Base-by-base conservation (phyloP, 2,329 filamentous ascomycete genomes). In the Mollisia scopiformis region DNA sequence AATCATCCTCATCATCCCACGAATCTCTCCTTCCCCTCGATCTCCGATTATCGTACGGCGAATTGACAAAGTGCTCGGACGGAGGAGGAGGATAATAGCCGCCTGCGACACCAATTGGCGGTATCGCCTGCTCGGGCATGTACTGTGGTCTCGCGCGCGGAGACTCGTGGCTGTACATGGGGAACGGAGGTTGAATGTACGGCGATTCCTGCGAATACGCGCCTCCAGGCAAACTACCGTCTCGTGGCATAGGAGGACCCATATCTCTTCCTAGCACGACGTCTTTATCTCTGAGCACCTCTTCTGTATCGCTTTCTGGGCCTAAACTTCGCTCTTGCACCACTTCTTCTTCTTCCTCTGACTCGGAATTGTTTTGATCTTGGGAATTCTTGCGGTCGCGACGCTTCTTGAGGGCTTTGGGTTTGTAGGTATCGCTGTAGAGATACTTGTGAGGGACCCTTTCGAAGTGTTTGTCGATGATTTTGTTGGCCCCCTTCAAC, bases 391-490 rank as follows among this genome's bases (percentile, higher is more conserved):
- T n/a, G n/a, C 27, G 55, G 19, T 23, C 19, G 6, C 27, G 33
- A 21, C 3, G 35, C 43, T 41, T 13, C 31, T 47, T 8, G 28
- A 51, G 28, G 3, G 19, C 49, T 23, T 58, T 66, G 1, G 66
- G 66, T 14, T 64, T 62, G 46, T 69, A 70, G 10, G 69, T 65
- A 3, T 63, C 23, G 23, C 25, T 46, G 16, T 66, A 50, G 2
- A 71, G 60, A 16, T 58, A 62, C 28, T 64, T 62, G 35, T 70
- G 58, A 2, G 68, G 69, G 6, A 71, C 13, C 50, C 57, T 65
- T 31, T 71, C 19, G 31, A 67, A 69, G 35, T 67, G 60, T 31
- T 66, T 67, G 59, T 69, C 65, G 33, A 69, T 59, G 14, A 67
- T 21, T 39, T 67, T 65, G 35, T 67, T 63, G 2, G 57, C 58